Base-by-base conservation (phyloP, 352 stramenopile genomes). In the Thalassiosira ordinaria region DNA sequence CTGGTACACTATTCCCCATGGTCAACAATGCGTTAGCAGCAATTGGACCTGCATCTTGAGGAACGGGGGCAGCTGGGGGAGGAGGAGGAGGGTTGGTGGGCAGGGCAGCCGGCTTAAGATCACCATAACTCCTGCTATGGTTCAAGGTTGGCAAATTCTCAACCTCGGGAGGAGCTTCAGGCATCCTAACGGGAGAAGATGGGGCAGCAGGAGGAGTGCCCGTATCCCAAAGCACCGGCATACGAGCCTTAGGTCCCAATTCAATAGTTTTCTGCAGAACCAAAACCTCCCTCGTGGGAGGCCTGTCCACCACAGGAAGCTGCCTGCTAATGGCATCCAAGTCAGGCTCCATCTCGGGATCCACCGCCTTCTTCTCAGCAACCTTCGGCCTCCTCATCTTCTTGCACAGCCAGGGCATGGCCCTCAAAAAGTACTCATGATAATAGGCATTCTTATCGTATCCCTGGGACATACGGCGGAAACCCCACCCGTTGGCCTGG, bases 401-500 rank as follows among this genome's bases (percentile, higher is more conserved):
- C 53, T 89, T 89, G 65, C 74, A 85, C 14, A 91, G 61, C 60
- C 85, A 78, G 8, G 80, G 83, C 70, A 90, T 77, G 14, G 63
- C 78, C 51, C 85, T 61, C n/a, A 89, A 37, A 39, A 84, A 82
- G 33, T 76, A 76, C 20, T 89, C 82, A 74, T 96, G 91, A 63
- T 91, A 94, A 53, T 95, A 96, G 0, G 70, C 77, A 35, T 92
- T 92, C 16, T 78, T 74, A 73, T 94, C 86, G 20, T 59, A 68
- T 4, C 89, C 90, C 52, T 91, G 85, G 8, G 84, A 89, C 16
- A 95, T 81, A 31, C 91, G 68, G 14, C 88, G 82, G 52, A 95
- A 96, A 24, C 92, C 92, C 82, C 93, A 96, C 0, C 92, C 82
- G 70, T 95, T 95, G 2, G 91, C 85, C 60, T 96, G 92, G 9